Percentiles rank a stretch among this genome's conserved stretches.
phyloP scores from a whole-genome alignment of 108 stramenopile genomes.

The Mayamaea pseudoterrestris region DNA sequence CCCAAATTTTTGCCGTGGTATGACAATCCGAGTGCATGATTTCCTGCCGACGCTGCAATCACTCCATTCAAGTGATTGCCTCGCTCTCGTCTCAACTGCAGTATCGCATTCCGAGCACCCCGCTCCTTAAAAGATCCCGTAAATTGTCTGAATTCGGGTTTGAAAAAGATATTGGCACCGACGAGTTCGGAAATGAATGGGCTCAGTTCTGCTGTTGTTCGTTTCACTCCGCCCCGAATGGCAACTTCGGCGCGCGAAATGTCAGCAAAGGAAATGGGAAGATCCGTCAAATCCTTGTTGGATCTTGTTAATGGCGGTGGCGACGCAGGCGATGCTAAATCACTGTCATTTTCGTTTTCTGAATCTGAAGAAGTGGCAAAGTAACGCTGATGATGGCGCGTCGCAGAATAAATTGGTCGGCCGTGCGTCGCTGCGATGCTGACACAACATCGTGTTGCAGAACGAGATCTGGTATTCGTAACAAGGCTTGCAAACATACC shows the following conservation, averaged over 20 bases:
- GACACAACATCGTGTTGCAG: too few species aligned
- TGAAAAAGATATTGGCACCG: conserved; percentile 73
- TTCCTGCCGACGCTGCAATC: conserved; percentile 87
- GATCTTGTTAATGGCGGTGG: too few species aligned
- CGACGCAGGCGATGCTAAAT: too few species aligned
- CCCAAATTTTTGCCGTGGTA: conserved; percentile 88
- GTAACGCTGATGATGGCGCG: too few species aligned
- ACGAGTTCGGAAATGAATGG: conserved; percentile 67
- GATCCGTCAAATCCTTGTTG: conserved; percentile 8
- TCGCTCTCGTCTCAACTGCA: conserved; percentile 34
- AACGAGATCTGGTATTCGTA: too few species aligned
- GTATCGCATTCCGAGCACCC: conserved; percentile 89
- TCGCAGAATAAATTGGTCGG: too few species aligned
- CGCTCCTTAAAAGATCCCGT: conserved; percentile 97
- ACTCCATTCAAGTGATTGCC: conserved; percentile 53
- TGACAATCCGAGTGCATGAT: conserved; percentile 88
- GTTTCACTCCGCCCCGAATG: conserved; percentile 56
- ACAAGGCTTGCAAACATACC: too few species aligned
- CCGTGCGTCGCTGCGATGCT: too few species aligned
- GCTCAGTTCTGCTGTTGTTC: conserved; percentile 49
- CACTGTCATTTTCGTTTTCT: too few species aligned
- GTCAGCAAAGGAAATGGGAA: conserved; percentile 73
- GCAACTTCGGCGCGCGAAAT: conserved; percentile 68
- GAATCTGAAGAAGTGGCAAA: too few species aligned
- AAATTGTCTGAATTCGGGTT: conserved; percentile 80